Evolutionary conservation across 768 basidiomycete genomes (phyloP), one percentile per base, ranked within the genome.

Genomic region (Nidularia sp.): DNA sequence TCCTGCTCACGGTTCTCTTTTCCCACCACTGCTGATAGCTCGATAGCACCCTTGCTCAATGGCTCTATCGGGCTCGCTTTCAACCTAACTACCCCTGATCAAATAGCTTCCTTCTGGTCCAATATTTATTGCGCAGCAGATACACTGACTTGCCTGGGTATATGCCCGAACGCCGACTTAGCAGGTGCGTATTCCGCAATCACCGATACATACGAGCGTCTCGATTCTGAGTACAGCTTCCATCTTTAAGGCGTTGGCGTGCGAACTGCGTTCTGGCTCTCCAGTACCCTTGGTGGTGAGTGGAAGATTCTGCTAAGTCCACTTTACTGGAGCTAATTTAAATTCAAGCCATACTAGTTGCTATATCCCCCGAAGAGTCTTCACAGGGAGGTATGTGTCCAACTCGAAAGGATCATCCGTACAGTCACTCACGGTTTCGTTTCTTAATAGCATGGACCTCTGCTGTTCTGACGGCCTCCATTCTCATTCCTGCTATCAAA

Each of bases 81-180:
- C n/a, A 39, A 39, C n/a, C n/a, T 39, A n/a, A 39, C 36, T 7
- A 39, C 36, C 8, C 8, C 7, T n/a, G 36, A 7, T 7, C 7
- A n/a, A 7, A n/a, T 39, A 7, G 32, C 29, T 13, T 49, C 50
- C 8, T 50, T 56, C 6, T 39, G 55, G 18, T 48, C 47, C 6
- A 50, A 13, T n/a, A 25, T 58, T 2, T 54, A 53, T 42, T 58
- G 55, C 35, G 50, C 57, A 31, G 44, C 53, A 36, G 57, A 56
- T 35, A 52, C 57, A 18, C 47, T 43, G 15, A 42, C 39, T 7
- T 58, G 57, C 31, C 49, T 35, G 31, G 57, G 57, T 5, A 58
- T 58, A 45, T 58, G 54, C 45, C 54, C 57, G 29, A 58, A 58
- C 36, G 57, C 57, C 34, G 57, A 58, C 45, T 52, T 58, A 6